These are phyloP conservation scores for Ulvella scutata DNA, from an alignment of 139 green algal species.

Conservation along the genomic window DNA sequence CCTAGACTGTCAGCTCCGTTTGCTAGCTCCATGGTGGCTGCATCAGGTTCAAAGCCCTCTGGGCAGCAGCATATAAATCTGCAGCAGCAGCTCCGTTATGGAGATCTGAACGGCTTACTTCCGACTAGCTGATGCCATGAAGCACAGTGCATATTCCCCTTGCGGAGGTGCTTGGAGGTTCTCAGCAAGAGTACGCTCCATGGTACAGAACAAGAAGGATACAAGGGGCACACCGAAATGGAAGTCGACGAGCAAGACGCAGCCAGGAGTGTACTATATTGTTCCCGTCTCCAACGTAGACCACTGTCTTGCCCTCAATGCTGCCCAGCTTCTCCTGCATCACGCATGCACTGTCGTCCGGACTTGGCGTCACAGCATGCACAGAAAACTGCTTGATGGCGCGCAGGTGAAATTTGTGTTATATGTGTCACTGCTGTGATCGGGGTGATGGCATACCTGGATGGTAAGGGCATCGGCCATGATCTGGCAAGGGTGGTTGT, in stretches of 20 bases:
- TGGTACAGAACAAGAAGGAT: no score
- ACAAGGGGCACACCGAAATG: no score
- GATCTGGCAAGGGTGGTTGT: constrained; percentile 99
- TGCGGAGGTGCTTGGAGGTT: no score
- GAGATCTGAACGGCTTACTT: no score
- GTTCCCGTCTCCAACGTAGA: constrained; percentile 97
- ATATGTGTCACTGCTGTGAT: not conserved
- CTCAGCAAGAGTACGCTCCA: no score
- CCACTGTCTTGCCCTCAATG: constrained; percentile 58
- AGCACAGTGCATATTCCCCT: no score
- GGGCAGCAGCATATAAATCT: constrained; percentile 89
- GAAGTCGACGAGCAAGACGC: constrained; percentile 64
- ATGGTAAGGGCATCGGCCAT: constrained; percentile 97
- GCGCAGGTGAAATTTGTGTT: not conserved
- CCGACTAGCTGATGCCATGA: no score
- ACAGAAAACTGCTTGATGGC: no score
- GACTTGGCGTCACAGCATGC: no score
- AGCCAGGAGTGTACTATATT: constrained; percentile 98
- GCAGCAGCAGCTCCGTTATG: no score
- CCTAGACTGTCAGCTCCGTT: not conserved
- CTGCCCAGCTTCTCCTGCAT: constrained; percentile 38
- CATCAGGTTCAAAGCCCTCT: constrained; percentile 79
- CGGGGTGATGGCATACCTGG: not conserved
- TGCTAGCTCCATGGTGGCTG: constrained; percentile 51
- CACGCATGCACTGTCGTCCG: not conserved